Percentiles rank a stretch among this genome's conserved stretches.
Conservation (phyloP, 2,329 filamentous ascomycete species). For the Ophiostoma angusticollis region DNA sequence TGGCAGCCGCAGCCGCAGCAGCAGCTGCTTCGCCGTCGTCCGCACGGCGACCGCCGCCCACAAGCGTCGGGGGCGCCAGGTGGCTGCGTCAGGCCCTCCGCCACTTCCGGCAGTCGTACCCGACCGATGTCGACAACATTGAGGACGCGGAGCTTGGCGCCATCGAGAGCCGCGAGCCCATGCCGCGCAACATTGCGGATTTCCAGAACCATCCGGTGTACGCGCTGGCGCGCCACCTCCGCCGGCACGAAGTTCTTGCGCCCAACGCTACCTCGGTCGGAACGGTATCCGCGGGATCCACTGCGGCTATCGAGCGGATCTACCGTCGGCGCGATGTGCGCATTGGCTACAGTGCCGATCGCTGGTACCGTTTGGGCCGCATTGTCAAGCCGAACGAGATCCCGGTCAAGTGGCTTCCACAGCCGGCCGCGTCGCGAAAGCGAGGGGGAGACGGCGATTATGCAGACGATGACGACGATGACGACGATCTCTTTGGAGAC, state of each 20-base stretch:
- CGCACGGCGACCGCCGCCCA: neutral
- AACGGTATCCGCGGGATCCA: constrained; percentile 54
- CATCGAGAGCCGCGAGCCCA: constrained; percentile 61
- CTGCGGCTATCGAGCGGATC: constrained; percentile 56
- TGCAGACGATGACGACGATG: constrained; percentile 3
- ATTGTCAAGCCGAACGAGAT: constrained; percentile 69
- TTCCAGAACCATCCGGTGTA: constrained; percentile 79
- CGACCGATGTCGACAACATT: constrained; percentile 62
- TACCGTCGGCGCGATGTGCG: constrained; percentile 75
- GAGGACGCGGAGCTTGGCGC: constrained; percentile 66
- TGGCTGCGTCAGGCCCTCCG: constrained; percentile 44
- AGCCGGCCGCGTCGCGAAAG: constrained; percentile 25
- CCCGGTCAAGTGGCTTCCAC: constrained; percentile 61
- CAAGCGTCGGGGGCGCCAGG: constrained; percentile 9
- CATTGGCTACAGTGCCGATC: constrained; percentile 63
- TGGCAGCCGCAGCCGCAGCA: neutral
- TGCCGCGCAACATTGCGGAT: constrained; percentile 75
- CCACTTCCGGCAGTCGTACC: constrained; percentile 27
- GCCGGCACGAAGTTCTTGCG: constrained; percentile 68
- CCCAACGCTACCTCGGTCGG: constrained; percentile 59
- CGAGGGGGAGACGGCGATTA: constrained; percentile 16
- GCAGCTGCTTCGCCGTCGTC: neutral
- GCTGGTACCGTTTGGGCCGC: constrained; percentile 81
- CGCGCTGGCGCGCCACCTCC: constrained; percentile 74
- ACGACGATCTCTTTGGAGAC: constrained; percentile 28